Conservation (phyloP, 2,329 filamentous ascomycete species). For the Penicillium sp. region DNA sequence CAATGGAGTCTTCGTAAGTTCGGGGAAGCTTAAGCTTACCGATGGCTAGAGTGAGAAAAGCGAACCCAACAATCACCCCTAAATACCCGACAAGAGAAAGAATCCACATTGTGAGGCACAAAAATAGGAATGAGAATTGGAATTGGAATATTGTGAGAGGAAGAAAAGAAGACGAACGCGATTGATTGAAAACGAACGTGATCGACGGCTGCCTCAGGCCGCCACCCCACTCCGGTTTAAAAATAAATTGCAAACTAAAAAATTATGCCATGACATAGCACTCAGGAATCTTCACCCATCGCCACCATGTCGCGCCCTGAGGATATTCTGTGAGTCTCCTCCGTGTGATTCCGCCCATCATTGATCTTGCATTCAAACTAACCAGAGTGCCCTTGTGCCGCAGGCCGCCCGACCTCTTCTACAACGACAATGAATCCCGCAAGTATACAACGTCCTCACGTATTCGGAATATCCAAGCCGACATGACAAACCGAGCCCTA, state of each 20-base stretch:
- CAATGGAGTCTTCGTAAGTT: not conserved
- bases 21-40: constrained; percentile 53
- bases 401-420: constrained; percentile 93
- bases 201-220: constrained; percentile 12
- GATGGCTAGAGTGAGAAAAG: constrained; percentile 91
- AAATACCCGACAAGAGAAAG: constrained; percentile 87
- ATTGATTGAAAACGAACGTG: not conserved
- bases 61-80: constrained; percentile 84
- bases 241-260: not conserved
- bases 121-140: not conserved
- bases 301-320: constrained; percentile 93
- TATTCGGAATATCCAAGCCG: constrained; percentile 91
- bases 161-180: constrained; percentile 1
- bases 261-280: constrained; percentile 6
- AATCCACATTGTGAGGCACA: constrained; percentile 77
- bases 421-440: constrained; percentile 90
- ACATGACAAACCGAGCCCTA: constrained; percentile 91
- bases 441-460: constrained; percentile 97
- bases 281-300: not conserved
- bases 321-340: constrained; percentile 73
- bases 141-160: not conserved
- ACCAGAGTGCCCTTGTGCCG: not conserved
- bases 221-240: constrained; percentile 6
- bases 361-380: not conserved
- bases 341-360: not conserved